Evolutionary conservation across 306 rosid genomes (phyloP).

Genomic region (Cicer bijugum): DNA sequence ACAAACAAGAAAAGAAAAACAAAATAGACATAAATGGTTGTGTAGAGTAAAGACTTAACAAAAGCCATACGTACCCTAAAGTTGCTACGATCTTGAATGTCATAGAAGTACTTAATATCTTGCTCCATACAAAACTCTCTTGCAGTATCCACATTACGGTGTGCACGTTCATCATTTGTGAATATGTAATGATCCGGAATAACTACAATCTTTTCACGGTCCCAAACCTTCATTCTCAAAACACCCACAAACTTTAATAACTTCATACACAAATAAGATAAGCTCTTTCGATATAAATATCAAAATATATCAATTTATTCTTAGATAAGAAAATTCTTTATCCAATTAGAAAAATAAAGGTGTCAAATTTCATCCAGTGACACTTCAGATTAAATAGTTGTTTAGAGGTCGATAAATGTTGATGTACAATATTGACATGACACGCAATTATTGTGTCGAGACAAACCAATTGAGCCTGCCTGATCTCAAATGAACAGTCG

Average conservation of each 20-base stretch:
- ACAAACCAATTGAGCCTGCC: too few species aligned
- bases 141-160: slow-evolving; percentile 82
- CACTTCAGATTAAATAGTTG: too few species aligned
- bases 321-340: too few species aligned
- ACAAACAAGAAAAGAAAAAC: too few species aligned
- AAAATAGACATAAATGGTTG: too few species aligned
- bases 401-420: too few species aligned
- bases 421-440: too few species aligned
- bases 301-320: too few species aligned
- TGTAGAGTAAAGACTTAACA: not conserved
- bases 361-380: too few species aligned
- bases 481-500: too few species aligned
- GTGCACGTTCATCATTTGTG: slow-evolving; percentile 80
- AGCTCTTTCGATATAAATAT: not conserved
- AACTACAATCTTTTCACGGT: slow-evolving; percentile 75
- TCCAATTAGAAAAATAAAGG: too few species aligned
- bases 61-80: slow-evolving; percentile 58
- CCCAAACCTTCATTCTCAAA: slow-evolving; percentile 72
- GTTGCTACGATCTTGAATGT: slow-evolving; percentile 77
- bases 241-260: not conserved
- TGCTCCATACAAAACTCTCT: slow-evolving; percentile 80
- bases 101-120: slow-evolving; percentile 80
- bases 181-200: slow-evolving; percentile 93
- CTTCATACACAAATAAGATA: not conserved
- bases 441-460: too few species aligned